Base-by-base conservation (phyloP, 2,329 filamentous ascomycete species). In the Teratosphaeria destructans region DNA sequence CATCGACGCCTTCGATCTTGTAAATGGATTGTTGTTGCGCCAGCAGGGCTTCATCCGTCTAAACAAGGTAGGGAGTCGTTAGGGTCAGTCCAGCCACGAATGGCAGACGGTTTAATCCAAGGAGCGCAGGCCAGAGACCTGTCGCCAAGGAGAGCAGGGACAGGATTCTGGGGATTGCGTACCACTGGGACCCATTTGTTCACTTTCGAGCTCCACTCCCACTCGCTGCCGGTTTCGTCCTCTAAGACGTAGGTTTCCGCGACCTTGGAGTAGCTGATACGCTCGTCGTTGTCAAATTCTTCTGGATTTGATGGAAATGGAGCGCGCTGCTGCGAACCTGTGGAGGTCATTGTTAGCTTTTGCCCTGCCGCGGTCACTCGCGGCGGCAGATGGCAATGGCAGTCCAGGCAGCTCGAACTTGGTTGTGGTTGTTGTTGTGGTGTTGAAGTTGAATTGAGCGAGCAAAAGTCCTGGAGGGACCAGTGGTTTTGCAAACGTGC, bases 211-310 rank as follows among this genome's bases (percentile, higher is more conserved):
- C 95, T 86, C 76, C 87, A 96, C 72, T 92, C 88, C 76, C 87
- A 95, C 73, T 96, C 92, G 62, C 85, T 82, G 57, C 90, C 90
- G 71, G 94, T 86, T 55, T 91, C 89, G 60, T 89, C 87, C 62
- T 95, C 91, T 7, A 94, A 84, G 57, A 94, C 83, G 76, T 87
- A 93, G 71, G 65, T 64, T n/a, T 85, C 81, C 74, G 93, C 87
- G 62, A 90, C 79, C 71, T 84, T 88, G n/a, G 89, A 93, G 76
- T 87, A 95, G 5, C 90, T 93, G 69, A 96, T 89, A 66, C 92
- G 88, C 32, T 89, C 82, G 71, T 96, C 91, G 60, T 77, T 77
- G 67, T 87, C 85, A 71, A 95, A 95, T 55, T 88, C 82, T 59
- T 82, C 80, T 14, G 82, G 80, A 60, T 89, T 75, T 59, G 72